Evolutionary conservation across 2,329 filamentous ascomycete species (phyloP), one percentile per base, ranked within the genome.

Genomic region (Colletotrichum graminicola): DNA sequence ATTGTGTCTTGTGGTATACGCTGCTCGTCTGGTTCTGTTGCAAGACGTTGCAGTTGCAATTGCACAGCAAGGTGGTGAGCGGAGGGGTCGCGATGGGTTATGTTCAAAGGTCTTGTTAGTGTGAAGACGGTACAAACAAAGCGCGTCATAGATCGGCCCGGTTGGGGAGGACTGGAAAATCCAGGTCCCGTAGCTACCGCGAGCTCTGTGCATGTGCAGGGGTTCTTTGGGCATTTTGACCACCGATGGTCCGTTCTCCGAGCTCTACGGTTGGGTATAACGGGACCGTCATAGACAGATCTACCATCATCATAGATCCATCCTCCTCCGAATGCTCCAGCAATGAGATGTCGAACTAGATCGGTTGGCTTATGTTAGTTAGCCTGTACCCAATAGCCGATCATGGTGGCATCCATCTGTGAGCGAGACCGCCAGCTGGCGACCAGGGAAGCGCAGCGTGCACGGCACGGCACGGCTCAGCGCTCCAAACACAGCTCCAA

Each of bases 1-100:
- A 95, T 92, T 69, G 65, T 73, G 51, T 54, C 5, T 43, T 47
- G 39, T 67, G 64, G 29, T 63, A 21, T 29, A 18, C 36, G 36
- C 14, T 21, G 7, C 23, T 29, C 26, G 23, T 29, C 3, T 41
- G 39, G 3, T 32, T 26, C 36, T 21, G 47, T 12, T 5, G 8
- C 18, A 34, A 26, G 21, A 29, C 21, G 7, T 23, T 26, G 7
- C 6, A 62, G 14, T 12, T 41, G 5, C 43, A 12, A 8, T 18
- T 60, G 47, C 3, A 14, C 29, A n/a, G 34, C 43, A 2, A 43
- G 7, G 7, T n/a, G n/a, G 18, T 43, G 43, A n/a, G 5, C 34
- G 26, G 21, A n/a, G 18, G n/a, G 34, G 23, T 59, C 57, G 68
- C 45, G 55, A 70, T 56, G 54, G 18, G 29, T 62, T 61, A 36